These are phyloP conservation scores for Amaranthus tricolor DNA, from an alignment of 179 eudicot species.

Conservation along the genomic window DNA sequence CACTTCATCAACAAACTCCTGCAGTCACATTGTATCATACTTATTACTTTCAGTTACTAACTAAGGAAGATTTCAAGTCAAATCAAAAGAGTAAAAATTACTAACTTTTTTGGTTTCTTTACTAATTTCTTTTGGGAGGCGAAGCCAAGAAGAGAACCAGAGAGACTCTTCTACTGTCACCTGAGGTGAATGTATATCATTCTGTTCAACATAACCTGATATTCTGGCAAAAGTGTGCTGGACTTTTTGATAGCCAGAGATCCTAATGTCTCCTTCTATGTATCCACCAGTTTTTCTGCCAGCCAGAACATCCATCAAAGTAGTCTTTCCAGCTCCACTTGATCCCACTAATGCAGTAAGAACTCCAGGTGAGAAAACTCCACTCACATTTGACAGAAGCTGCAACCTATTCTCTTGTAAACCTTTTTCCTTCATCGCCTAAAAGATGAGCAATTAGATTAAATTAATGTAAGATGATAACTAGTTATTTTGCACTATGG, in stretches of 20 bases:
- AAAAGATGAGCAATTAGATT: constrained; percentile 9
- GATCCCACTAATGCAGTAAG: constrained; percentile 93
- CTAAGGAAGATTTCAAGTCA: neutral
- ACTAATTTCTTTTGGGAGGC: constrained; percentile 67
- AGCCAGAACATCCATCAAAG: constrained; percentile 95
- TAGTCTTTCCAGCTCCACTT: constrained; percentile 98
- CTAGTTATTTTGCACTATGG: neutral
- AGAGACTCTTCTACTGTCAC: constrained; percentile 86
- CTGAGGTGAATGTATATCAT: constrained; percentile 94
- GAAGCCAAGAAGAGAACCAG: constrained; percentile 77
- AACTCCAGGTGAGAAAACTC: constrained; percentile 90
- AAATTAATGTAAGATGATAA: neutral
- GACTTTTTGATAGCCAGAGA: constrained; percentile 82
- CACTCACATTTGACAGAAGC: constrained; percentile 73
- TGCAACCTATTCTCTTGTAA: constrained; percentile 67
- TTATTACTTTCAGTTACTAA: neutral
- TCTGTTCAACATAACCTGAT: constrained; percentile 91
- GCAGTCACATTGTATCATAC: constrained; percentile 21
- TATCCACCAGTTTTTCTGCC: constrained; percentile 96
- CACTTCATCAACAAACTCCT: constrained; percentile 93
- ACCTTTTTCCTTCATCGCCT: constrained; percentile 82
- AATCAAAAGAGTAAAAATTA: neutral
- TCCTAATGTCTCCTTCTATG: constrained; percentile 84
- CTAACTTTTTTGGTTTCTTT: constrained; percentile 53
- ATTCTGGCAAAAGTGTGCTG: constrained; percentile 84